phyloP scores from a whole-genome alignment of 306 rosid genomes.

The Fragaria iinumae region DNA sequence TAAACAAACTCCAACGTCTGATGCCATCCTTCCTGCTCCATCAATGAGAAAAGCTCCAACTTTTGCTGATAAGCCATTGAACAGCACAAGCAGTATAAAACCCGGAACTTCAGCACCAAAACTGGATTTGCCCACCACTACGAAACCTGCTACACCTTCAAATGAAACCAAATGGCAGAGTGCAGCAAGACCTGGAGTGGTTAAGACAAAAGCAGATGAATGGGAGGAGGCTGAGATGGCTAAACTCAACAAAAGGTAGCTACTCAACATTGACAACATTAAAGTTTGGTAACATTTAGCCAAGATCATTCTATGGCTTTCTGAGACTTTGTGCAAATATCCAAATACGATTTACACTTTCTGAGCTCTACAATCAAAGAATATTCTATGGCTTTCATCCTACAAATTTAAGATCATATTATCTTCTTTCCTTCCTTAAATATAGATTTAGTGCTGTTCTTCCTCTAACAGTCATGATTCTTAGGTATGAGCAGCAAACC shows the following conservation, averaged over 20 bases:
- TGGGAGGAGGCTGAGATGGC: constrained; percentile 68
- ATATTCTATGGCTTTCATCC: neutral
- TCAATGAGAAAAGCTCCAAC: constrained; percentile 33
- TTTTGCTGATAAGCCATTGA: constrained; percentile 26
- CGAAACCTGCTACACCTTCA: constrained; percentile 19
- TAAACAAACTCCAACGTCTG: constrained; percentile 31
- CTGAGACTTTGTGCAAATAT: neutral
- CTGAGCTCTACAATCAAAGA: neutral
- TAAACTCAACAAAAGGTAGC: constrained; percentile 55
- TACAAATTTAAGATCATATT: neutral
- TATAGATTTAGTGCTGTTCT: neutral
- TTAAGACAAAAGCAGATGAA: constrained; percentile 42
- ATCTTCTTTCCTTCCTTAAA: neutral
- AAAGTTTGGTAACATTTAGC: neutral
- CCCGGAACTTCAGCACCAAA: constrained; percentile 37
- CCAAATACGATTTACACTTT: neutral
- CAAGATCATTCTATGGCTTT: neutral
- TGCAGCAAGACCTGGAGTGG: constrained; percentile 22
- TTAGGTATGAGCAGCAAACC: constrained; percentile 54
- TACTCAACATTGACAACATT: neutral
- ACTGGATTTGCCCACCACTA: constrained; percentile 19
- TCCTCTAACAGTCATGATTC: constrained; percentile 25
- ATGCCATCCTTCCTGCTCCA: constrained; percentile 24
- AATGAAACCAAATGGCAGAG: constrained; percentile 21
- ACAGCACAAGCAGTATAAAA: constrained; percentile 1